A percentile compares a stretch with the other conserved stretches of the same genome.
phyloP scores from a whole-genome alignment of 306 rosid genomes.

The Cicer chorassanicum region DNA sequence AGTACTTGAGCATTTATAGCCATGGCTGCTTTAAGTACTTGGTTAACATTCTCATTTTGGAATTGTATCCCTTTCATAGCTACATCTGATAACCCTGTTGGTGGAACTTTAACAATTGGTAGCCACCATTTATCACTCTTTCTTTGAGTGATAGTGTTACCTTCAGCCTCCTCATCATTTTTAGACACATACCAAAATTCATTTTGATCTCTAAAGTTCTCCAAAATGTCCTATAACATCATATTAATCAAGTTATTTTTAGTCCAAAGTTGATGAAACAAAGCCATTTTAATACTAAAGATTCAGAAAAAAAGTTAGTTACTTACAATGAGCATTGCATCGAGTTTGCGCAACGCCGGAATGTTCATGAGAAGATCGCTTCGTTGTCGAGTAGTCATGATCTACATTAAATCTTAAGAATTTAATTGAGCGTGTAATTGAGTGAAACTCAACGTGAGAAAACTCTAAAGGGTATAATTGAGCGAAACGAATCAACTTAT shows the following conservation, averaged over 20 bases:
- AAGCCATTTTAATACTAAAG: conserved; percentile 15
- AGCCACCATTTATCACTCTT: conserved; percentile 91
- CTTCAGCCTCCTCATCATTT: conserved; percentile 58
- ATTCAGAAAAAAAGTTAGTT: conserved; percentile 9
- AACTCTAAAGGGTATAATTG: no score
- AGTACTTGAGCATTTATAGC: conserved; percentile 91
- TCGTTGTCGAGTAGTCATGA: conserved; percentile 92
- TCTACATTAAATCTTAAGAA: conserved; percentile 46
- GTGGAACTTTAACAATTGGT: conserved; percentile 75
- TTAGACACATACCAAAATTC: conserved; percentile 85
- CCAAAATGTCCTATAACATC: conserved; percentile 65
- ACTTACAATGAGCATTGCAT: conserved; percentile 87
- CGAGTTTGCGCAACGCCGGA: conserved; percentile 86
- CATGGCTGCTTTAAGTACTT: conserved; percentile 93
- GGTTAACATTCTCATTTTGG: conserved; percentile 77
- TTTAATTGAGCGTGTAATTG: no score
- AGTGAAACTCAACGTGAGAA: no score
- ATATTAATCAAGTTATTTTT: conserved; percentile 28
- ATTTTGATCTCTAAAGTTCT: conserved; percentile 62
- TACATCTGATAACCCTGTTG: conserved; percentile 70
- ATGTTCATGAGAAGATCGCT: conserved; percentile 79
- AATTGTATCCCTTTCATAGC: conserved; percentile 66
- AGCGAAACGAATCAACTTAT: no score
- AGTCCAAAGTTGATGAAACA: conserved; percentile 31
- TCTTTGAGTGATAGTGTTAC: conserved; percentile 45